Conservation (phyloP, 2,329 filamentous ascomycete species). For the Erysiphe pulchra region DNA sequence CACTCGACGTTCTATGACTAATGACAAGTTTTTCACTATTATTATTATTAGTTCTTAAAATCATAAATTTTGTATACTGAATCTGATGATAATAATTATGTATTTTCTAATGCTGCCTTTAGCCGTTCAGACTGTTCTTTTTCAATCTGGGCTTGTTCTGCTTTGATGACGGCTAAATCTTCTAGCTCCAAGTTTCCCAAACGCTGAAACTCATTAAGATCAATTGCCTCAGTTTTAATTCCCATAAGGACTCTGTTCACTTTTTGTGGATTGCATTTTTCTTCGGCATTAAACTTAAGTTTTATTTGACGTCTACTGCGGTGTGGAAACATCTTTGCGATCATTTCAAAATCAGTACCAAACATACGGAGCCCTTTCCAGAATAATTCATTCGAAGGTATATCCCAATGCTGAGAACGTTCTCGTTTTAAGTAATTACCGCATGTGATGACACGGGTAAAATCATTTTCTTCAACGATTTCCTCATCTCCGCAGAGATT, state of each 20-base stretch:
- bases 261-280: constrained; percentile 34
- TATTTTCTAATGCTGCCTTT: constrained; percentile 11
- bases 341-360: constrained; percentile 64
- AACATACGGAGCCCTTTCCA: constrained; percentile 52
- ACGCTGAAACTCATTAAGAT: constrained; percentile 34
- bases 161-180: constrained; percentile 27
- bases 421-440: constrained; percentile 40
- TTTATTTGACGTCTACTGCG: constrained; percentile 52
- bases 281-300: constrained; percentile 61
- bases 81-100: too few species aligned
- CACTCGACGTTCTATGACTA: too few species aligned
- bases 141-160: constrained; percentile 20
- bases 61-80: too few species aligned
- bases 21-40: too few species aligned
- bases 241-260: constrained; percentile 39
- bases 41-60: too few species aligned
- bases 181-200: constrained; percentile 26
- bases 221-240: constrained; percentile 28
- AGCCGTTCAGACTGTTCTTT: constrained; percentile 21
- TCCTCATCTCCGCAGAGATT: constrained; percentile 26
- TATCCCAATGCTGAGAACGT: constrained; percentile 41
- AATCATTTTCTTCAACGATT: constrained; percentile 48
- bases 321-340: constrained; percentile 47
- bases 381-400: constrained; percentile 47
- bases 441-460: constrained; percentile 44